phyloP scores from a whole-genome alignment of 2,329 filamentous ascomycete species.

The Penicillium sp. region DNA sequence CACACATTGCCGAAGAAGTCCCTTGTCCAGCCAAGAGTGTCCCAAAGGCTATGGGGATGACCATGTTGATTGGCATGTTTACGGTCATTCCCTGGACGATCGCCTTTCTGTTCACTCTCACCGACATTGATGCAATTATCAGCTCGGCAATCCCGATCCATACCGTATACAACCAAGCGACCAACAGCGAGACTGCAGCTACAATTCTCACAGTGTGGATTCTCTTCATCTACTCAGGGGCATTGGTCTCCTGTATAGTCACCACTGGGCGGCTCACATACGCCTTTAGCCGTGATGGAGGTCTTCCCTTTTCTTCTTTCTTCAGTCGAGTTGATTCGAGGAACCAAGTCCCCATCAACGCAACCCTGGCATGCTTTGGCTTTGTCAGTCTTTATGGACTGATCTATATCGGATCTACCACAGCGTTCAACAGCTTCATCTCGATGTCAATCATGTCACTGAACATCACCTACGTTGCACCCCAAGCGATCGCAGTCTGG shows the following conservation, averaged over 20 bases:
- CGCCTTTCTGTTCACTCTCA: slow-evolving; percentile 21
- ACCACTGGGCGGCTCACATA: slow-evolving; percentile 11
- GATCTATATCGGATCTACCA: slow-evolving; percentile 32
- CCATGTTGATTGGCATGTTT: slow-evolving; percentile 18
- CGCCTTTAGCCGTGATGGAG: slow-evolving; percentile 12
- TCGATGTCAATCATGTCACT: slow-evolving; percentile 38
- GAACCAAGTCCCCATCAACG: slow-evolving; percentile 38
- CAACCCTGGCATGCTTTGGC: slow-evolving; percentile 44
- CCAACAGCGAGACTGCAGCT: slow-evolving; percentile 10
- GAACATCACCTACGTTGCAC: slow-evolving; percentile 42
- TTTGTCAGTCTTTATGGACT: slow-evolving; percentile 46
- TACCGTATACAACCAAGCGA: slow-evolving; percentile 20
- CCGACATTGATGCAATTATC: slow-evolving; percentile 16
- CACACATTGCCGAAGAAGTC: slow-evolving; percentile 26
- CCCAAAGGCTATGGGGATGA: slow-evolving; percentile 21
- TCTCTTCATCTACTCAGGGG: slow-evolving; percentile 44
- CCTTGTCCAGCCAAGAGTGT: slow-evolving; percentile 20
- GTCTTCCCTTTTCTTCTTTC: slow-evolving; percentile 15
- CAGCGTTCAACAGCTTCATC: slow-evolving; percentile 45
- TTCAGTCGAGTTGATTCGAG: slow-evolving; percentile 16
- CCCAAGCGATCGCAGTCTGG: slow-evolving; percentile 45
- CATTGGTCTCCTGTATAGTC: slow-evolving; percentile 14
- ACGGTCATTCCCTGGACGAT: slow-evolving; percentile 20
- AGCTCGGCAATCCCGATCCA: slow-evolving; percentile 19
- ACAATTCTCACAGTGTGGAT: slow-evolving; percentile 21